Percentiles rank a stretch among this genome's conserved stretches.
Evolutionary conservation across 2,329 filamentous ascomycete species (phyloP).

Genomic region (Hymenoscyphus linearis): DNA sequence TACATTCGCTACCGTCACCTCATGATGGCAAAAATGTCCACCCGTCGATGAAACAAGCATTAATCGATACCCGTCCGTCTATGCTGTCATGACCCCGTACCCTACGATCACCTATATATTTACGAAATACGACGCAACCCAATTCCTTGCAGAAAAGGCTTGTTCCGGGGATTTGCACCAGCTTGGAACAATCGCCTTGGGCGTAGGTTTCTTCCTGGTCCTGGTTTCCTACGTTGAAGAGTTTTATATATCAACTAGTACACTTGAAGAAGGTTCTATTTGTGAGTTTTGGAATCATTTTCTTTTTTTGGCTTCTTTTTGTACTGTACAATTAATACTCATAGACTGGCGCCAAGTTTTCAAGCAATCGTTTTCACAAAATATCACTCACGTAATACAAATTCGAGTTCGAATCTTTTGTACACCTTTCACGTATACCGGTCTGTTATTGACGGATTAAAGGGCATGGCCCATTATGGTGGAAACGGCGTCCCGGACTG

Average conservation of each 20-base stretch:
- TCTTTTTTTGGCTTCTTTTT: neutral
- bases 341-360: neutral
- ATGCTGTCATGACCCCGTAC: neutral
- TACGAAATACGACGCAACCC: neutral
- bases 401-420: neutral
- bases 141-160: neutral
- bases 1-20: neutral
- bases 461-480: constrained; percentile 23
- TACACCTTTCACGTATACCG: neutral
- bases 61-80: neutral
- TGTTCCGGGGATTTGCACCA: neutral
- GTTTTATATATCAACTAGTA: neutral
- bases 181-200: neutral
- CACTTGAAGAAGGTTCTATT: neutral
- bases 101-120: neutral
- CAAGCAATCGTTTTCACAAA: neutral
- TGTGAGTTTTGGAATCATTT: neutral
- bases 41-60: neutral
- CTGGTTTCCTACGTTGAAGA: neutral
- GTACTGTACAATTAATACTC: neutral
- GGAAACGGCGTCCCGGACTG: constrained; percentile 18
- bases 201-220: neutral
- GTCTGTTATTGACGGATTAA: neutral
- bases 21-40: neutral
- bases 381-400: neutral